Conservation (phyloP, 768 basidiomycete genomes). For the Mycena metata region DNA sequence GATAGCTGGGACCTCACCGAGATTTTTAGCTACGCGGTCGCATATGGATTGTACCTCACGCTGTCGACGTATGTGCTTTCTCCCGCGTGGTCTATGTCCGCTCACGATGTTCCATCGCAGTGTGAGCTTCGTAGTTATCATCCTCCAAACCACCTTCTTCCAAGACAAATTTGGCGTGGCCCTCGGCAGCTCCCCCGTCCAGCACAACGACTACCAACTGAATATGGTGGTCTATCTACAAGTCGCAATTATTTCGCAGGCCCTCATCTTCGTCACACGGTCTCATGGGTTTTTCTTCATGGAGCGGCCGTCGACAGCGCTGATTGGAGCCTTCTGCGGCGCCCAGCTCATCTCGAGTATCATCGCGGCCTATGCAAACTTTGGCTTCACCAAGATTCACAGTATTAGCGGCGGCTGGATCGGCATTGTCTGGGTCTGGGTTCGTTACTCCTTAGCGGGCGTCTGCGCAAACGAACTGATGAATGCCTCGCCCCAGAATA, state of each 20-base stretch:
- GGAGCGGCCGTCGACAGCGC: constrained; percentile 92
- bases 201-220: constrained; percentile 76
- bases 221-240: constrained; percentile 95
- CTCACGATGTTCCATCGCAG: constrained; percentile 51
- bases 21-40: constrained; percentile 96
- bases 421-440: constrained; percentile 98
- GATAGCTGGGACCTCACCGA: constrained; percentile 97
- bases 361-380: constrained; percentile 94
- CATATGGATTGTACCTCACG: constrained; percentile 96
- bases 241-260: constrained; percentile 99
- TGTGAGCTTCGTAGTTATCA: constrained; percentile 83
- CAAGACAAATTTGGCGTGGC: constrained; percentile 84
- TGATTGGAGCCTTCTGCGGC: constrained; percentile 90
- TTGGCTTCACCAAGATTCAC: constrained; percentile 91
- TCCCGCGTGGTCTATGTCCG: constrained; percentile 49
- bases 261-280: constrained; percentile 96
- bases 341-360: constrained; percentile 96
- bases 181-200: constrained; percentile 55
- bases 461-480: too few relatives aligned
- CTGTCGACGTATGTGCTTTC: constrained; percentile 80
- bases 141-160: constrained; percentile 92
- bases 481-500: constrained; percentile 69
- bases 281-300: constrained; percentile 97
- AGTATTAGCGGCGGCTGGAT: constrained; percentile 93
- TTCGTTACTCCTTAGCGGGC: constrained; percentile 54